Evolutionary conservation across 441 rosid genomes (phyloP), one percentile per base, ranked within the genome.

Genomic region (Adansonia gregorii): DNA sequence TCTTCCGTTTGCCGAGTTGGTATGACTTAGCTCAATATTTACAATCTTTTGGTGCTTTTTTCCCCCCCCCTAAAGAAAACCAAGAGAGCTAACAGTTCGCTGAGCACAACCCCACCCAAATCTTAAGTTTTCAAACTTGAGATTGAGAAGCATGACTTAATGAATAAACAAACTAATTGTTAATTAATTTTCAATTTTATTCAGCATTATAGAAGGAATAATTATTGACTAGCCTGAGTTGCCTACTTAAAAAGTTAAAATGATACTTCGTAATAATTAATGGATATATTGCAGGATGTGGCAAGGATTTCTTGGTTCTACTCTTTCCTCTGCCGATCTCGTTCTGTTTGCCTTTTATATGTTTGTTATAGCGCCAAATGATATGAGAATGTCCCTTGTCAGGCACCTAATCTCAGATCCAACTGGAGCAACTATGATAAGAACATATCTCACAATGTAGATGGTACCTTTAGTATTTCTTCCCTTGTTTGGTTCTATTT

Each of bases 1-100:
- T 95, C 93, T 95, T 95, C 83, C 90, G 89, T 51, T 82, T 95
- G 72, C 99, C 99, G 64, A 87, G 80, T 45, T 95, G 99, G 99
- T 94, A 92, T 69, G 78, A 68, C 65, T 77, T 48, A 49, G 10
- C 12, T 74, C 49, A 35, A 9, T 35, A 8, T 70, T 27, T 24
- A 15, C 61, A 3, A 65, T 51, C 8, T 70, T 19, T 54, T 39
- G 60, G 45, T 52, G 24, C 22, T 20, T 67, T 9, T 46, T 67
- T 67, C 19, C 4, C 0, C 39, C 39, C 27, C 39, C 41, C 41
- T 67, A 8, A n/a, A 66, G 15, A 43, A 66, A 66, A 19, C 27
- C 31, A 41, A 66, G 52, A 66, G 12, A 45, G 8, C 4, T 6
- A 35, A 31, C 45, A 8, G 43, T 64, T 64, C 17, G 4, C 48